Evolutionary conservation across 495 filamentous ascomycete species (phyloP).

Genomic region (Xylaria castorea): DNA sequence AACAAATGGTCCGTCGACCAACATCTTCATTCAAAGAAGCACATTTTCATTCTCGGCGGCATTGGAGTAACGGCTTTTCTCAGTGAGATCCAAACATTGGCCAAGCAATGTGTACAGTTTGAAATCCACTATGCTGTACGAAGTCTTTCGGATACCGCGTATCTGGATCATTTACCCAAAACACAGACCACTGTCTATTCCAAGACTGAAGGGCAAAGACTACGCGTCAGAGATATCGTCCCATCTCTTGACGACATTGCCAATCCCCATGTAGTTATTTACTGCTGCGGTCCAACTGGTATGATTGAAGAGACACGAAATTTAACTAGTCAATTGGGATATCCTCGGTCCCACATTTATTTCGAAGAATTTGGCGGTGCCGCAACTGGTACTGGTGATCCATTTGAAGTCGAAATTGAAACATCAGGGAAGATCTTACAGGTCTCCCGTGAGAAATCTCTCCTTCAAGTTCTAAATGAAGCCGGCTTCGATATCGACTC

Average conservation of each 20-base stretch:
- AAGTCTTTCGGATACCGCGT: conserved; percentile 45
- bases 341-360: conserved; percentile 34
- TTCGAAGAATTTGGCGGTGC: conserved; percentile 40
- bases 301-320: conserved; percentile 34
- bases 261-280: conserved; percentile 25
- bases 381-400: conserved; percentile 38
- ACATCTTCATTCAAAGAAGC: conserved; percentile 33
- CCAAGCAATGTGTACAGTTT: conserved; percentile 36
- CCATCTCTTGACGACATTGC: conserved; percentile 27
- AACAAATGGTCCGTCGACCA: conserved; percentile 29
- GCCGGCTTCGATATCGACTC: conserved; percentile 51
- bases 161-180: conserved; percentile 33
- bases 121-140: conserved; percentile 50
- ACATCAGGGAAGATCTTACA: conserved; percentile 40
- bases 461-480: conserved; percentile 50
- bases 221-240: conserved; percentile 29
- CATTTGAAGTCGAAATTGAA: conserved; percentile 40
- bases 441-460: conserved; percentile 45
- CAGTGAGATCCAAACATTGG: conserved; percentile 36
- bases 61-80: conserved; percentile 52
- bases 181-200: conserved; percentile 34
- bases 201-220: conserved; percentile 33
- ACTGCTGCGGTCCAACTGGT: conserved; percentile 39
- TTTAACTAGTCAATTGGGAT: conserved; percentile 32
- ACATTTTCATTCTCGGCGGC: conserved; percentile 50